Evolutionary conservation across 306 rosid species (phyloP), one percentile per base, ranked within the genome.

Genomic region (Leucaena leucocephala): DNA sequence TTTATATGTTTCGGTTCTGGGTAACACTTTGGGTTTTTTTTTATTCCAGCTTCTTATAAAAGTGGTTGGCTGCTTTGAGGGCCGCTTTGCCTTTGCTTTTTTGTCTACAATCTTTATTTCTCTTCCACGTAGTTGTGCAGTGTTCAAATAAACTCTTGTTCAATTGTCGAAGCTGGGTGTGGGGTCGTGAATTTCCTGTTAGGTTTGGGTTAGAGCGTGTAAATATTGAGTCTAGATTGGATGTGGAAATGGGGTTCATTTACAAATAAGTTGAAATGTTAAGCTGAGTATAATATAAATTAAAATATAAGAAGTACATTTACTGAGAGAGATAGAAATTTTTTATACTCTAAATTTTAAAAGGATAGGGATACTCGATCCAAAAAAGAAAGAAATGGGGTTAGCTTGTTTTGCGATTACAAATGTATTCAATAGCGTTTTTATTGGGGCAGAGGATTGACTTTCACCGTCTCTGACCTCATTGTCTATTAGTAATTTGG

Each of bases 131-230:
- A 61, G 52, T 7, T 78, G 19, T 69, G 74, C 57, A 57, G 34
- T 27, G n/a, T 69, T 72, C 74, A 44, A 40, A 40, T 62, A 58
- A 78, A 76, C 55, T 35, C 40, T 74, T 76, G 55, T 58, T 68
- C 35, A 49, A 27, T 27, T 27, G 27, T 27, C 1, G 27, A 34
- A 63, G 76, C 63, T 63, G 27, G 80, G 69, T 49, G 38, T 50
- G 76, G 84, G 90, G 71, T 78, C 85, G 22, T 68, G 4, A n/a
- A 43, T 65, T 74, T 62, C 81, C 69, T 61, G 27, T 74, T 64
- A 45, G 77, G 19, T 67, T 75, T 52, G 50, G 50, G 11, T 75
- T 71, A 54, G 69, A 21, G 68, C 21, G 38, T 21, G 71, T 75
- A 48, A 44, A 57, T 44, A 55, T 57, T 48, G 33, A 36, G 40